Evolutionary conservation across 306 rosid species (phyloP).

Genomic region (Castanospermum australe): DNA sequence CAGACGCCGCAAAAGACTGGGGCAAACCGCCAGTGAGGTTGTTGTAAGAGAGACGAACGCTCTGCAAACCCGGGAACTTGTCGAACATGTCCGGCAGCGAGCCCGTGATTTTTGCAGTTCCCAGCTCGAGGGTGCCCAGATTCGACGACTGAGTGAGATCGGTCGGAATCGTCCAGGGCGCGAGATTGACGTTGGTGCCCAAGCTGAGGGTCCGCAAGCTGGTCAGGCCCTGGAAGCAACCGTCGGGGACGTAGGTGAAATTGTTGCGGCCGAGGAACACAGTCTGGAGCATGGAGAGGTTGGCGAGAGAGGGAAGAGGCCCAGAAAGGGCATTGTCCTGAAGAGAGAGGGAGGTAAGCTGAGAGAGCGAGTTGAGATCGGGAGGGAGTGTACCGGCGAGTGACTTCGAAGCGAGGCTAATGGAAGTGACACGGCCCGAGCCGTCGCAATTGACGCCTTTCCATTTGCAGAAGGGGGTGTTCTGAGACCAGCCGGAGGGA

Average conservation of each 20-base stretch:
- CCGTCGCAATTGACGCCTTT: conserved; percentile 52
- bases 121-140: conserved; percentile 43
- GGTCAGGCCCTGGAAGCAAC: conserved; percentile 59
- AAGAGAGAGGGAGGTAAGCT: conserved; percentile 52
- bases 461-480: conserved; percentile 56
- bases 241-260: conserved; percentile 57
- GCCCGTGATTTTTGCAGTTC: conserved; percentile 38
- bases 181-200: conserved; percentile 35
- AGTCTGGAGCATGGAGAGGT: conserved; percentile 50
- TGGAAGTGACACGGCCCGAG: conserved; percentile 52
- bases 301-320: conserved; percentile 61
- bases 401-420: conserved; percentile 38
- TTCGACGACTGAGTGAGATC: conserved; percentile 52
- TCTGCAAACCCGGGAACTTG: conserved; percentile 40
- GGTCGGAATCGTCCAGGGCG: conserved; percentile 59
- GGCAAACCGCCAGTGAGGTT: conserved; percentile 72
- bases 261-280: conserved; percentile 51
- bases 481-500: conserved; percentile 55
- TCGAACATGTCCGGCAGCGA: conserved; percentile 62
- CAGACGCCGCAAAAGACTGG: conserved; percentile 45
- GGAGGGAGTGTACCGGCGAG: conserved; percentile 75
- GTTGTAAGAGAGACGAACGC: conserved; percentile 72
- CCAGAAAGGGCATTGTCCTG: conserved; percentile 61
- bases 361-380: conserved; percentile 63
- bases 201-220: conserved; percentile 54